Percentiles rank a stretch among this genome's conserved stretches.
phyloP scores from a whole-genome alignment of 306 rosid species.

The Vigna unguiculata region DNA sequence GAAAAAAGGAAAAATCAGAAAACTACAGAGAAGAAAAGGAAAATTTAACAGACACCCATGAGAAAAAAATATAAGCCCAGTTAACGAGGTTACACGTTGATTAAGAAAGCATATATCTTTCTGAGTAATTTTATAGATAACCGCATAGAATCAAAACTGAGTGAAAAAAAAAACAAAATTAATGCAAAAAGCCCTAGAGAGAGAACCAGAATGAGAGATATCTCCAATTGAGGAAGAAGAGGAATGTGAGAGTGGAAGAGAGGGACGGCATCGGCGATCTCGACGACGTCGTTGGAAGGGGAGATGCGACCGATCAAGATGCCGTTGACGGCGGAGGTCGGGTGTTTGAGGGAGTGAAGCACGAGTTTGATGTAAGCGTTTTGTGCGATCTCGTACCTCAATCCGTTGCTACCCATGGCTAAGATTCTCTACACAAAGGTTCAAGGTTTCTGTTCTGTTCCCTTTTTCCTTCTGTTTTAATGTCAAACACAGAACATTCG shows the following conservation, averaged over 20 bases:
- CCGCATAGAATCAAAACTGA: slow-evolving; percentile 3
- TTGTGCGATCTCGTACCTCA: slow-evolving; percentile 77
- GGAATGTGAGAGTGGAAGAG: slow-evolving; percentile 89
- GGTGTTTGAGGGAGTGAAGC: slow-evolving; percentile 86
- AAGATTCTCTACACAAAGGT: slow-evolving; percentile 12
- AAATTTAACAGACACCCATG: not conserved
- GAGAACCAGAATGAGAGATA: slow-evolving; percentile 84
- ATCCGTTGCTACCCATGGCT: slow-evolving; percentile 74
- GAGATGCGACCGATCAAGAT: slow-evolving; percentile 85
- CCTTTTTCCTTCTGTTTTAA: not conserved
- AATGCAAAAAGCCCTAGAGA: slow-evolving; percentile 27
- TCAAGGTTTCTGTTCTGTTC: not conserved
- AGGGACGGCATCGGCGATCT: slow-evolving; percentile 89
- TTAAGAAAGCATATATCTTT: slow-evolving; percentile 12
- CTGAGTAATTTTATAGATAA: not conserved
- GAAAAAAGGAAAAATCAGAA: slow-evolving; percentile 12
- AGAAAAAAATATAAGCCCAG: slow-evolving; percentile 13
- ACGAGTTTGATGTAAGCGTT: slow-evolving; percentile 86
- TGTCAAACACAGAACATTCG: not conserved
- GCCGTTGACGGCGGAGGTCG: slow-evolving; percentile 86
- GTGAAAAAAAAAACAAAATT: not conserved
- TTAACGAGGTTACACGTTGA: not conserved
- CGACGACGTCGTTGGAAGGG: slow-evolving; percentile 65
- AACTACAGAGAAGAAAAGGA: not conserved
- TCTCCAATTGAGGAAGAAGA: slow-evolving; percentile 96